Evolutionary conservation across 2,329 filamentous ascomycete genomes (phyloP).

Genomic region (Xylaria sp.): DNA sequence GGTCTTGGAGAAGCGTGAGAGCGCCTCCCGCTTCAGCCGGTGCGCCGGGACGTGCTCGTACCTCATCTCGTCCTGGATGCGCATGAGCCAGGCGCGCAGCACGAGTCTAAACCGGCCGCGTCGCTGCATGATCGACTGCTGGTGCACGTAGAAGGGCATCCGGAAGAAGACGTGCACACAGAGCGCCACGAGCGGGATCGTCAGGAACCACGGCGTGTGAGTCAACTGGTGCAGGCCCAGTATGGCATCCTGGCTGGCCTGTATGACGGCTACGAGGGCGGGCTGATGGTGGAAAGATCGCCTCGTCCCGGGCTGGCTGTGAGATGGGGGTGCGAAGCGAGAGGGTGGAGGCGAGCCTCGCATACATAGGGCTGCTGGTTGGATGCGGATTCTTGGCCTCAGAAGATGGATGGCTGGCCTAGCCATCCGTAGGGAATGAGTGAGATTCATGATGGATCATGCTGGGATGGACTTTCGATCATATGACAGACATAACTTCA

Average conservation of each 20-base stretch:
- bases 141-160: conserved; percentile 50
- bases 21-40: conserved; percentile 27
- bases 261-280: conserved; percentile 37
- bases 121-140: conserved; percentile 34
- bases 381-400: conserved; percentile 2
- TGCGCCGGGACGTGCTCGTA: conserved; percentile 14
- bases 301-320: conserved; percentile 3
- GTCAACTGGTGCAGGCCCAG: conserved; percentile 45
- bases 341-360: not conserved
- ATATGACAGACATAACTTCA: not conserved
- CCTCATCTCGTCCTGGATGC: conserved; percentile 26
- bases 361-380: not conserved
- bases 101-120: conserved; percentile 38
- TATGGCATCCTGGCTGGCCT: conserved; percentile 47
- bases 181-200: conserved; percentile 56
- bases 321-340: not conserved
- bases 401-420: conserved; percentile 7
- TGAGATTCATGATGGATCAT: conserved; percentile 18
- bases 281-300: conserved; percentile 40
- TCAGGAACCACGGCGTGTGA: conserved; percentile 56
- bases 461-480: not conserved
- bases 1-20: conserved; percentile 32
- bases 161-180: conserved; percentile 49
- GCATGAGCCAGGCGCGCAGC: conserved; percentile 39
- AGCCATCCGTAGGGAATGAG: conserved; percentile 11